A percentile compares a stretch with the other conserved stretches of the same genome.
These are phyloP conservation scores for Ophiosphaerella korrae DNA, from an alignment of 2,329 filamentous ascomycete species.

Conservation along the genomic window DNA sequence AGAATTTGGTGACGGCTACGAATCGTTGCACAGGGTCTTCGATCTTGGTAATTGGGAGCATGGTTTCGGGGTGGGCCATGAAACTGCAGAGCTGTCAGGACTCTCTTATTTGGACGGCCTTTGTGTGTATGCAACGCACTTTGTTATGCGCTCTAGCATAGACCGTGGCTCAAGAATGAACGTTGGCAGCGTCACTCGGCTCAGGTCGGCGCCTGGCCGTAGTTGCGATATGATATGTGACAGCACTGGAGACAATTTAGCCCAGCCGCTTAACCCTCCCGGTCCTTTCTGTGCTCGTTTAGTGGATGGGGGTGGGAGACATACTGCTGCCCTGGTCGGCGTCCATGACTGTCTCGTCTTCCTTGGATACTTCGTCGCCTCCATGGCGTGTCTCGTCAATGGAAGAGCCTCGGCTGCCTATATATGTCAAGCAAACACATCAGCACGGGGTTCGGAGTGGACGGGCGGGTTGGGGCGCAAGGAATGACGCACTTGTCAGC, in stretches of 20 bases:
- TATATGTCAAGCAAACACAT: slow-evolving; percentile 11
- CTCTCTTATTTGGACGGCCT: not conserved
- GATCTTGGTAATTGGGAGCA: slow-evolving; percentile 83
- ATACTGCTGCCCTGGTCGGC: slow-evolving; percentile 92
- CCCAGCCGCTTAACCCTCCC: not conserved
- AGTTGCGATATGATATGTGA: slow-evolving; percentile 97
- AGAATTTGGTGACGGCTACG: slow-evolving; percentile 95
- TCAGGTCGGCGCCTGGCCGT: slow-evolving; percentile 91
- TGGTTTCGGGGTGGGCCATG: slow-evolving; percentile 98
- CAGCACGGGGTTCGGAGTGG: slow-evolving; percentile 14
- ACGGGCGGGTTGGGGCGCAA: slow-evolving; percentile 9
- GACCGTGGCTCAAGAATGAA: slow-evolving; percentile 97
- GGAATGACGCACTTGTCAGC: slow-evolving; percentile 36
- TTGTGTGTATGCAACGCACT: slow-evolving; percentile 65
- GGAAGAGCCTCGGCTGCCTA: slow-evolving; percentile 50
- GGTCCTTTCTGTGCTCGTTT: not conserved
- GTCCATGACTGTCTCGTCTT: slow-evolving; percentile 82
- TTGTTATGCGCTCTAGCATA: slow-evolving; percentile 98
- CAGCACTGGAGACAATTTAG: slow-evolving; percentile 66
- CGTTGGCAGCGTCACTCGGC: slow-evolving; percentile 90
- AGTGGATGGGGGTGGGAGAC: slow-evolving; percentile 32
- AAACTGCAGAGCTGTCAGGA: slow-evolving; percentile 66
- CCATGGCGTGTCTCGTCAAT: slow-evolving; percentile 45
- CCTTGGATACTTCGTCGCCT: slow-evolving; percentile 49
- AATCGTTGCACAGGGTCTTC: slow-evolving; percentile 91